Evolutionary conservation across 176 grass and related monocot genomes (phyloP).

Genomic region (Alopecurus myosuroides): DNA sequence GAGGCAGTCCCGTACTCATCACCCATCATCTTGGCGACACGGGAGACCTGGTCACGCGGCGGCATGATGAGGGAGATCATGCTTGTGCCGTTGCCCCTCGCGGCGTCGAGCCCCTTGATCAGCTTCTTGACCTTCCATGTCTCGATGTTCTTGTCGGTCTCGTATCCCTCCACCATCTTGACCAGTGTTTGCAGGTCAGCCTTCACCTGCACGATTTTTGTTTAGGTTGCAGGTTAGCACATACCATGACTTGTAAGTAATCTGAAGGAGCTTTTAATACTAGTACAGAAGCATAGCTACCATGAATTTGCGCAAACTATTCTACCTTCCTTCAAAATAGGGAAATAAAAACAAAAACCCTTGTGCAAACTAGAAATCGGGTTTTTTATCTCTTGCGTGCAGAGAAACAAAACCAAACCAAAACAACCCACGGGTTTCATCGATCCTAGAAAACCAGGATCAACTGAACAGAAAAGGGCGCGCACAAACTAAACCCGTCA

Average conservation of each 20-base stretch:
- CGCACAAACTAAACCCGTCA: not conserved
- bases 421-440: not conserved
- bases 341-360: not conserved
- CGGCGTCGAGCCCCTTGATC: slow-evolving; percentile 54
- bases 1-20: slow-evolving; percentile 73
- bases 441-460: not conserved
- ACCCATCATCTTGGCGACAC: slow-evolving; percentile 61
- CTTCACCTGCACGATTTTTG: slow-evolving; percentile 14
- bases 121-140: slow-evolving; percentile 63
- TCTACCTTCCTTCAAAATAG: not conserved
- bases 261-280: not conserved
- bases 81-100: slow-evolving; percentile 59
- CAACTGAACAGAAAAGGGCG: not conserved
- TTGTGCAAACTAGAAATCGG: not conserved
- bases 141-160: slow-evolving; percentile 54
- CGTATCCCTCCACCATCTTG: slow-evolving; percentile 33
- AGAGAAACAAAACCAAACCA: not conserved
- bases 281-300: not conserved
- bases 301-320: not conserved
- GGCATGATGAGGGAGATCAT: slow-evolving; percentile 76
- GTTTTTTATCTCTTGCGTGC: not conserved
- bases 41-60: slow-evolving; percentile 56
- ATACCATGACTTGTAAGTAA: not conserved
- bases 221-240: not conserved
- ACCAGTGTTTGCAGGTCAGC: not conserved